Base-by-base conservation (phyloP, 768 basidiomycete species). In the Mycena metata region DNA sequence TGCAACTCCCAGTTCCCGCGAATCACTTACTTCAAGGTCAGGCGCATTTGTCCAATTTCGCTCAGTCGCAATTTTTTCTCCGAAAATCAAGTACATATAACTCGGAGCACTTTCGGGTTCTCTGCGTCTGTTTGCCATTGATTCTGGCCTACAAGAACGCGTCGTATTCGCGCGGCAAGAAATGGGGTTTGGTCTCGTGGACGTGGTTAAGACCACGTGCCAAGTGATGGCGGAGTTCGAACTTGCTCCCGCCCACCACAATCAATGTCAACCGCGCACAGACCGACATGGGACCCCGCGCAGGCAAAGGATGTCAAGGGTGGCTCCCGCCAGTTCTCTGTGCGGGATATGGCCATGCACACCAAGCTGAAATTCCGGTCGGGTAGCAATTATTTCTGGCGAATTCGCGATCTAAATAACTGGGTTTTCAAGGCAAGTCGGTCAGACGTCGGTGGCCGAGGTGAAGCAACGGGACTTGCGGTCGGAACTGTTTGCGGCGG, bases 341-440 rank as follows among this genome's bases (percentile, higher is more conserved):
- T 94, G 76, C 89, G 94, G 69, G 96, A 98, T 78, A 93, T 98
- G 88, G 95, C 97, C 8, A 86, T 95, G 3, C 94, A 98, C 79
- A 99, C 97, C 2, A 97, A 98, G 80, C 92, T 99, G 73, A 99
- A 99, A 84, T 99, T 99, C 82, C 91, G 97, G 91, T 94, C 66
- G 62, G 30, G 87, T 76, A 36, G 49, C 16, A 2, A 8, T 26
- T 16, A 19, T 33, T 45, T 39, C 23, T 13, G 10, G 21, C 35
- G 41, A 35, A 26, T 24, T 23, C 59, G 41, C 35, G 52, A 41
- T 58, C 36, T 59, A 43, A 60, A 58, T 24, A 43, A 50, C 36
- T 41, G 30, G 49, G 60, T 47, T 17, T n/a, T 54, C 36, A 69
- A 93, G 93, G 35, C 96, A 98, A 85, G 88, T 92, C 3, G 97